Conservation (phyloP, 768 basidiomycete genomes). For the Rickenella mellea region DNA sequence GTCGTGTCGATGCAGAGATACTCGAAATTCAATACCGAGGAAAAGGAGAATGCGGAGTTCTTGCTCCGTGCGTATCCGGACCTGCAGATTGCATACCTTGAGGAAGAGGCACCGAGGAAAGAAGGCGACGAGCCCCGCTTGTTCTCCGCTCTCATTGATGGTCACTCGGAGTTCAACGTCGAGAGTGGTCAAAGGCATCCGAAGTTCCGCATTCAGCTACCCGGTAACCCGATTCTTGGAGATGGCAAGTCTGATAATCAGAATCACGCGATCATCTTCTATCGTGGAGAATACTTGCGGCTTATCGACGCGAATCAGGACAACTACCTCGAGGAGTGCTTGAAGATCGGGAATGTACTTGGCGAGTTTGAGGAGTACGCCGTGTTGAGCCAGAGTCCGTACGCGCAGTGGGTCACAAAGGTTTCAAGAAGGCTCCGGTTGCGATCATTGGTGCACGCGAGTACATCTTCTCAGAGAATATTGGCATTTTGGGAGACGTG, state of each 20-base stretch:
- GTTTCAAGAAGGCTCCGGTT: constrained; percentile 81
- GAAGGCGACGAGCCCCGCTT: constrained; percentile 93
- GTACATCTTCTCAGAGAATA: constrained; percentile 99
- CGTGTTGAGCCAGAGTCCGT: constrained; percentile 81
- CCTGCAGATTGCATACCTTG: constrained; percentile 95
- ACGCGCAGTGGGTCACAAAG: constrained; percentile 82
- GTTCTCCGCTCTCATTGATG: constrained; percentile 94
- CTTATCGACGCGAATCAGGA: constrained; percentile 99
- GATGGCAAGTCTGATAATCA: constrained; percentile 99
- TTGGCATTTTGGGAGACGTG: constrained; percentile 96
- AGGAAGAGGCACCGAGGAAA: constrained; percentile 89
- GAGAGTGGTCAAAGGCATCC: constrained; percentile 84
- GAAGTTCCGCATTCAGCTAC: constrained; percentile 97
- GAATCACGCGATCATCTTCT: constrained; percentile 99
- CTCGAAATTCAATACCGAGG: constrained; percentile 99
- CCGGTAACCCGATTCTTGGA: constrained; percentile 97
- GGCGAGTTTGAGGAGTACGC: constrained; percentile 94
- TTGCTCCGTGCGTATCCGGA: constrained; percentile 95
- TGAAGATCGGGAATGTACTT: constrained; percentile 98
- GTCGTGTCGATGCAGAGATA: constrained; percentile 99
- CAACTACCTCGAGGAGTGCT: constrained; percentile 98
- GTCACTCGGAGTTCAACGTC: constrained; percentile 90
- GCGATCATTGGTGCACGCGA: constrained; percentile 98
- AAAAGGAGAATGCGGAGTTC: constrained; percentile 98
- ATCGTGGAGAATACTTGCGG: constrained; percentile 97